These are phyloP conservation scores for Beta lomatogona DNA, from an alignment of 179 eudicot genomes.

Conservation along the genomic window DNA sequence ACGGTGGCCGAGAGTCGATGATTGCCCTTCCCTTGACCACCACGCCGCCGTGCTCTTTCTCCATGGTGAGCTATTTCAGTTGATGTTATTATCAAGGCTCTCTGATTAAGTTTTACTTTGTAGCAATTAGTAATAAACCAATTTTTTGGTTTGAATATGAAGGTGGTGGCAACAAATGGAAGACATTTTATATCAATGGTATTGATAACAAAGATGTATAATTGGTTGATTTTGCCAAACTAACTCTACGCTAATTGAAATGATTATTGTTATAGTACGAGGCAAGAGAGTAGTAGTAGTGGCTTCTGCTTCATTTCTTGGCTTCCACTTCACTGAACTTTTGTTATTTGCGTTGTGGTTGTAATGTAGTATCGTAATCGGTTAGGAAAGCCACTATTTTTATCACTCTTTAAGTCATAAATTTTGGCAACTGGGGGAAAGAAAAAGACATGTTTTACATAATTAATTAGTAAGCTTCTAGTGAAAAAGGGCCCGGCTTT, in stretches of 20 bases:
- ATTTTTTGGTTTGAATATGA: conserved; percentile 8
- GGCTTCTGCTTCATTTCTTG: conserved; percentile 62
- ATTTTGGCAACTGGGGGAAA: not conserved
- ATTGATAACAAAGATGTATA: not conserved
- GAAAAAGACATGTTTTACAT: conserved; percentile 1
- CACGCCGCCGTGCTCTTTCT: conserved; percentile 32
- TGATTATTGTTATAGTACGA: not conserved
- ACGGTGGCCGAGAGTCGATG: conserved; percentile 73
- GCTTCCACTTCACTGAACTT: conserved; percentile 75
- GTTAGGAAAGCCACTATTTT: not conserved
- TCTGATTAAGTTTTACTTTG: not conserved
- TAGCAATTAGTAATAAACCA: not conserved
- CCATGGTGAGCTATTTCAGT: not conserved
- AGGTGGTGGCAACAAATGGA: conserved; percentile 19
- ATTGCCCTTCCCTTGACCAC: conserved; percentile 59
- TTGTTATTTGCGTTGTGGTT: conserved; percentile 36
- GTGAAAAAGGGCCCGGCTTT: not conserved
- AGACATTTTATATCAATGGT: conserved; percentile 9
- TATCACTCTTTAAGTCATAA: not conserved
- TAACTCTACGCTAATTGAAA: not conserved
- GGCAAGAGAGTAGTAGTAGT: conserved; percentile 12
- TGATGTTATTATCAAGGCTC: not conserved
- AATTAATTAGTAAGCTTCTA: not conserved
- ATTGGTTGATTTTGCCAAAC: conserved; percentile 18
- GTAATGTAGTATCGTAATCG: conserved; percentile 31